These are phyloP conservation scores for maize (Zea mays) DNA, from an alignment of 176 grass and related monocot genomes.

Conservation along the genomic window DNA sequence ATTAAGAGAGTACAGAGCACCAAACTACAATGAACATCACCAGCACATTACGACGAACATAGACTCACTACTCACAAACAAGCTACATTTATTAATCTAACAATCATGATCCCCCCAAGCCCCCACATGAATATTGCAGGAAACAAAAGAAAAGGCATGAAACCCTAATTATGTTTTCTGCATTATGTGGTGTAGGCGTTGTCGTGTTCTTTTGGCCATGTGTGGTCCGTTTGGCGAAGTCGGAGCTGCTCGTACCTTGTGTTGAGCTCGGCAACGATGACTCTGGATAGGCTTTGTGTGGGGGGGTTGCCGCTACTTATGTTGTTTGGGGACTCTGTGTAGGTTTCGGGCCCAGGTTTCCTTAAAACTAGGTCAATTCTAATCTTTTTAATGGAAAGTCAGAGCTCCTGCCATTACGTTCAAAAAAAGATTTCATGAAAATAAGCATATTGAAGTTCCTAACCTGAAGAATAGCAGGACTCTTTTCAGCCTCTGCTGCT, in stretches of 20 bases:
- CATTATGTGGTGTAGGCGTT: not conserved
- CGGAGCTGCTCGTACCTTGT: too few relatives aligned
- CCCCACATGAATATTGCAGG: not conserved
- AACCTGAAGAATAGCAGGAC: constrained; percentile 94
- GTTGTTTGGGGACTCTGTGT: too few relatives aligned
- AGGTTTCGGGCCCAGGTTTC: too few relatives aligned
- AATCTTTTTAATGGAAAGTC: too few relatives aligned
- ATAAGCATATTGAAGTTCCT: constrained; percentile 34
- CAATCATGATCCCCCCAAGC: not conserved
- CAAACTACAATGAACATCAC: not conserved
- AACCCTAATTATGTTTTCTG: constrained; percentile 1
- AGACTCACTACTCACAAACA: not conserved
- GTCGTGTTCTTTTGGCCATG: too few relatives aligned
- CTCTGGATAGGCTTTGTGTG: too few relatives aligned
- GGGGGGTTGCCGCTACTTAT: too few relatives aligned
- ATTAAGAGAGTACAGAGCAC: not conserved
- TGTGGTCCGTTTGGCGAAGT: too few relatives aligned
- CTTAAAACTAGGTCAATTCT: too few relatives aligned
- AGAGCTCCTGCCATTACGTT: too few relatives aligned
- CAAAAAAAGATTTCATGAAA: not conserved
- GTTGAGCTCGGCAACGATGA: too few relatives aligned
- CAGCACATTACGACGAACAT: not conserved
- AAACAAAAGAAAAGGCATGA: not conserved
- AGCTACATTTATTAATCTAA: not conserved
- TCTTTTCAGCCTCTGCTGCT: constrained; percentile 83